Percentiles rank a stretch among this genome's conserved stretches.
These are phyloP conservation scores for Aspergillus transmontanensis DNA, from an alignment of 2,329 filamentous ascomycete species.

Conservation along the genomic window DNA sequence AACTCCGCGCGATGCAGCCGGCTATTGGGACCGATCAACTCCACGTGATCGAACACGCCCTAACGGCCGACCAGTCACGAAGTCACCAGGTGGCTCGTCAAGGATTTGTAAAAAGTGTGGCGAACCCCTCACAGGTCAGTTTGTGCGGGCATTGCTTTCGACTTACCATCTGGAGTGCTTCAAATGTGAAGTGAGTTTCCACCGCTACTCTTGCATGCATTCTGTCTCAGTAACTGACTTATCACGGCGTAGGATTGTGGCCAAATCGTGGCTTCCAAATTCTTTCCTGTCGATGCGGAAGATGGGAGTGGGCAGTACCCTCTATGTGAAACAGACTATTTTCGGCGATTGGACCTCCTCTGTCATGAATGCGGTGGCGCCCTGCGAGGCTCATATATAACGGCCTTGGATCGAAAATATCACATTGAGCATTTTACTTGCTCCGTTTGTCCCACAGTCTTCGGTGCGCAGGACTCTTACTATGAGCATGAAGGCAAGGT, in stretches of 20 bases:
- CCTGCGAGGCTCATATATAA: constrained; percentile 95
- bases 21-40: constrained; percentile 35
- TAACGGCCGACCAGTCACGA: constrained; percentile 38
- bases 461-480: constrained; percentile 96
- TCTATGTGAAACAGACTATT: constrained; percentile 97
- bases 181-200: constrained; percentile 78
- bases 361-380: constrained; percentile 92
- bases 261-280: constrained; percentile 96
- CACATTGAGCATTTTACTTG: constrained; percentile 99
- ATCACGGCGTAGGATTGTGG: constrained; percentile 74
- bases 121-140: constrained; percentile 87
- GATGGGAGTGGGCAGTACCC: constrained; percentile 83
- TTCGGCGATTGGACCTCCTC: constrained; percentile 84
- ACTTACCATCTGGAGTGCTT: constrained; percentile 98
- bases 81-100: constrained; percentile 39
- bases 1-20: constrained; percentile 31
- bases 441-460: constrained; percentile 95
- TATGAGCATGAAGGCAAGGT: constrained; percentile 97
- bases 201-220: not conserved
- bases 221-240: constrained; percentile 17
- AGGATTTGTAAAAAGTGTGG: constrained; percentile 82
- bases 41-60: constrained; percentile 40
- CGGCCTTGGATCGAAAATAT: constrained; percentile 95
- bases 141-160: constrained; percentile 88
- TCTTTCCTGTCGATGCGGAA: constrained; percentile 94